A percentile compares a stretch with the other conserved stretches of the same genome.
phyloP scores from a whole-genome alignment of 176 grass and related monocot species.

The Calamus simplicifolius region DNA sequence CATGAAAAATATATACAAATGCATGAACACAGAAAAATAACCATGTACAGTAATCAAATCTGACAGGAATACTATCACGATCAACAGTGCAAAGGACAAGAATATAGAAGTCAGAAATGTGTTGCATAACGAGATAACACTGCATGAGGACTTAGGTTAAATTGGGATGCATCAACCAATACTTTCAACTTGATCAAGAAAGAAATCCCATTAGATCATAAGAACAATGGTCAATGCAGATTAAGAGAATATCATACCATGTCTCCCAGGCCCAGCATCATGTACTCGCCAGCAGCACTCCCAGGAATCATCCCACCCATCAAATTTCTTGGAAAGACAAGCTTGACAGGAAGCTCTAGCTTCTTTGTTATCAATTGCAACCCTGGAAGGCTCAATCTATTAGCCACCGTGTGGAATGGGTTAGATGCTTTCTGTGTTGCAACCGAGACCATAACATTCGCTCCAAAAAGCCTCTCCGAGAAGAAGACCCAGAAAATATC shows the following conservation, averaged over 20 bases:
- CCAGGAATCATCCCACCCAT: conserved; percentile 69
- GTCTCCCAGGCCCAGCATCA: conserved; percentile 99
- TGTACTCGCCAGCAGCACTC: conserved; percentile 62
- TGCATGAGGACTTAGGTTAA: too few species aligned
- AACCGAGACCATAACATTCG: conserved; percentile 99
- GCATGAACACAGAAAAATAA: too few species aligned
- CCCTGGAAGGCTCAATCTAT: conserved; percentile 82
- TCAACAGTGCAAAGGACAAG: too few species aligned
- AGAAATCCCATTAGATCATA: too few species aligned
- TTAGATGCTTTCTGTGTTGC: conserved; percentile 98
- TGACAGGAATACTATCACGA: too few species aligned
- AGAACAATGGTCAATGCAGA: too few species aligned
- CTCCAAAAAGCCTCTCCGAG: conserved; percentile 89
- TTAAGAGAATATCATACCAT: conserved; percentile 46
- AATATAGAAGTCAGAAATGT: too few species aligned
- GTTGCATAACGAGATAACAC: too few species aligned
- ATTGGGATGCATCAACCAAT: too few species aligned
- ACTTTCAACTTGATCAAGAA: too few species aligned
- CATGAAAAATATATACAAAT: too few species aligned
- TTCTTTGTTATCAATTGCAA: conserved; percentile 85
- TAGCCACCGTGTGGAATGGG: conserved; percentile 75
- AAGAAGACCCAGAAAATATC: conserved; percentile 99
- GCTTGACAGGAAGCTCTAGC: conserved; percentile 91
- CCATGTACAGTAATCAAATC: too few species aligned
- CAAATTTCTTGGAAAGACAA: conserved; percentile 95